phyloP scores from a whole-genome alignment of 164 flowering plant species.

The Berberis thunbergii region DNA sequence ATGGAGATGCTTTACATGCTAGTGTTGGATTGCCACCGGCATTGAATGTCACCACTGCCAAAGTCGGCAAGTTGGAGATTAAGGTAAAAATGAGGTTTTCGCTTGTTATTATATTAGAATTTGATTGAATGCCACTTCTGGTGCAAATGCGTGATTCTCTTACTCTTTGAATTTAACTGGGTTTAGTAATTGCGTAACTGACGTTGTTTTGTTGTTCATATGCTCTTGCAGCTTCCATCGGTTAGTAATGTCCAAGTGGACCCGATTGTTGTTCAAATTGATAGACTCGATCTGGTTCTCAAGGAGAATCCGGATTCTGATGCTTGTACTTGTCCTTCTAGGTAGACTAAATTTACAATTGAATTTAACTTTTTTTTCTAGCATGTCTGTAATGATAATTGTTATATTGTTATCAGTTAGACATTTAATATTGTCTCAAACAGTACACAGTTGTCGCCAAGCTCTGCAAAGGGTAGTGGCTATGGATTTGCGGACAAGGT shows the following conservation, averaged over 20 bases:
- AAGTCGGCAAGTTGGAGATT: conserved; percentile 78
- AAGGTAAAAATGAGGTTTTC: conserved; percentile 26
- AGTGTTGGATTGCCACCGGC: conserved; percentile 92
- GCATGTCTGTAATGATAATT: not conserved
- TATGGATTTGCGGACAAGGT: conserved; percentile 99
- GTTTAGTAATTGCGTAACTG: not conserved
- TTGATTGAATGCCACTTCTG: too few species aligned
- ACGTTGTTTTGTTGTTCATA: not conserved
- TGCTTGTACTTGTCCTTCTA: conserved; percentile 31
- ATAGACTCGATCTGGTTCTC: conserved; percentile 81
- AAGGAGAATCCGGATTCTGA: conserved; percentile 69
- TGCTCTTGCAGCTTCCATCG: conserved; percentile 59
- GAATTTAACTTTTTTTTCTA: not conserved
- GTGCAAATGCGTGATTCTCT: too few species aligned
- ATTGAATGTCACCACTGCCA: conserved; percentile 69
- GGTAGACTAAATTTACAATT: conserved; percentile 25
- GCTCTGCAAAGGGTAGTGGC: conserved; percentile 66
- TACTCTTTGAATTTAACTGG: too few species aligned
- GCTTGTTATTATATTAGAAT: not conserved
- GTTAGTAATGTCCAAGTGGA: conserved; percentile 84
- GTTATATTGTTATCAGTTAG: too few species aligned
- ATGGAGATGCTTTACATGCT: conserved; percentile 93
- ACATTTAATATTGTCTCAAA: conserved; percentile 4
- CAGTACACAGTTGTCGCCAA: conserved; percentile 49
- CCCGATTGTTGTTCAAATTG: conserved; percentile 85